Percentiles rank a stretch among this genome's conserved stretches.
phyloP scores from a whole-genome alignment of 345 rosid genomes.

The Erucastrum elatum region DNA sequence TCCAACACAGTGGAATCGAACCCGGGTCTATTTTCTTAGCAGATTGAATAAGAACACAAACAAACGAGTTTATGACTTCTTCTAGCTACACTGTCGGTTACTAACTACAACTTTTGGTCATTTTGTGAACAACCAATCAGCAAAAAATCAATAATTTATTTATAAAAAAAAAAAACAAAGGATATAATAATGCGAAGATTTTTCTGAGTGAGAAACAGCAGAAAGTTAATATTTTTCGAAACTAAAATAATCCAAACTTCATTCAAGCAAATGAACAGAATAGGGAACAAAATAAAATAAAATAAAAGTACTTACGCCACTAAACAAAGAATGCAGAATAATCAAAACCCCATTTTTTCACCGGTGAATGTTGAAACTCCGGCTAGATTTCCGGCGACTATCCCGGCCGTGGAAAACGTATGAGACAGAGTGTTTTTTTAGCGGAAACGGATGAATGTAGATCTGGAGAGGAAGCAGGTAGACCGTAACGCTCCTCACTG shows the following conservation, averaged over 20 bases:
- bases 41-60: slow-evolving; percentile 15
- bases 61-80: slow-evolving; percentile 16
- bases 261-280: not conserved
- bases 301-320: not conserved
- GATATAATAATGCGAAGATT: not conserved
- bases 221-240: not conserved
- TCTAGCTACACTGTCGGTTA: slow-evolving; percentile 34
- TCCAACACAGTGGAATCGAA: not conserved
- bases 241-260: not conserved
- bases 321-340: not conserved
- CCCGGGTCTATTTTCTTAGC: not conserved
- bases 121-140: slow-evolving; percentile 22
- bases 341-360: slow-evolving; percentile 18
- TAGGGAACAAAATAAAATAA: not conserved
- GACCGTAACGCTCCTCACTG: slow-evolving; percentile 10
- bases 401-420: not conserved
- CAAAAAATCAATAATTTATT: not conserved
- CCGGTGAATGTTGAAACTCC: slow-evolving; percentile 1
- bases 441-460: slow-evolving; percentile 18
- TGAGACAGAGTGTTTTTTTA: not conserved
- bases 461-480: slow-evolving; percentile 25
- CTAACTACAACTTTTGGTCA: slow-evolving; percentile 15
- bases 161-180: not conserved
- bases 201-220: slow-evolving; percentile 14
- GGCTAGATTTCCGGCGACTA: not conserved